Evolutionary conservation across 345 rosid genomes (phyloP).

Genomic region (Camelina neglecta): DNA sequence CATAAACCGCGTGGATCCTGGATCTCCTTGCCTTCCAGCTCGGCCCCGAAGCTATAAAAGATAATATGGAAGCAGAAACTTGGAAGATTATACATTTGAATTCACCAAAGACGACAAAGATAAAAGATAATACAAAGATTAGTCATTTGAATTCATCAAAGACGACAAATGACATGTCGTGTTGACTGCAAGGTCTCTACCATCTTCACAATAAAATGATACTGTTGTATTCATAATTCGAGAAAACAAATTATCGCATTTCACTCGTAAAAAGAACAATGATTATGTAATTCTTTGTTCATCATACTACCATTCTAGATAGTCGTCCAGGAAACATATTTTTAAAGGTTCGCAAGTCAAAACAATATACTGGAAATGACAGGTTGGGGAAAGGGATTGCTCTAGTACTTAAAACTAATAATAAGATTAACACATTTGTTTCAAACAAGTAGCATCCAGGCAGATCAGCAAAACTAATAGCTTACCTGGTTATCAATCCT

Average conservation of each 20-base stretch:
- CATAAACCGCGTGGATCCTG: constrained; percentile 96
- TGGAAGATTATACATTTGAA: constrained; percentile 22
- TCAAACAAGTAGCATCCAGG: constrained; percentile 14
- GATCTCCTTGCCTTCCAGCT: constrained; percentile 99
- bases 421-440: not conserved
- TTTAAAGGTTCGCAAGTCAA: constrained; percentile 2
- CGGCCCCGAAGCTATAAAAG: constrained; percentile 86
- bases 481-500: constrained; percentile 96
- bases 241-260: constrained; percentile 5
- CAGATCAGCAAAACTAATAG: constrained; percentile 17
- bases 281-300: constrained; percentile 4
- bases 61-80: constrained; percentile 22
- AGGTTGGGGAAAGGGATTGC: not conserved
- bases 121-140: not conserved
- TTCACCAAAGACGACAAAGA: constrained; percentile 14
- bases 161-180: not conserved
- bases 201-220: constrained; percentile 14
- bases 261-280: not conserved
- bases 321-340: constrained; percentile 5
- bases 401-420: not conserved
- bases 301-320: constrained; percentile 28
- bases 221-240: not conserved
- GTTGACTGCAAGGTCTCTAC: constrained; percentile 12
- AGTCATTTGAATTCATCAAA: constrained; percentile 26
- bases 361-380: not conserved